These are phyloP conservation scores for Solanum rostratum DNA, from an alignment of 257 asterid genomes.

Conservation along the genomic window DNA sequence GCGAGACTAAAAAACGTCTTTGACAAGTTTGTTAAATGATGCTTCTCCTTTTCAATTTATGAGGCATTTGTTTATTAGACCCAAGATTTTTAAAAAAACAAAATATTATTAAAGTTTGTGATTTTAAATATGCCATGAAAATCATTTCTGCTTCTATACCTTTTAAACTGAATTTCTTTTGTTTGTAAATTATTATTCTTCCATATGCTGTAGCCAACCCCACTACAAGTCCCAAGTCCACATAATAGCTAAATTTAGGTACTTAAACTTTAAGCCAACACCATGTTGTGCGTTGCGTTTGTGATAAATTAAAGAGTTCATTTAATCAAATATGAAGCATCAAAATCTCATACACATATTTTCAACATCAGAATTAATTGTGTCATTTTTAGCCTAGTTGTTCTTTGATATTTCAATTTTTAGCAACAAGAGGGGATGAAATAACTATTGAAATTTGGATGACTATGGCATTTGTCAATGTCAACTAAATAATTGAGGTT, in stretches of 20 bases:
- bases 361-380: neutral
- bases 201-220: neutral
- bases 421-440: neutral
- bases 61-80: neutral
- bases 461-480: slow-evolving; percentile 2
- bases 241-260: neutral
- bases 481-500: slow-evolving; percentile 11
- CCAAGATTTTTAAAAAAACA: neutral
- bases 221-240: neutral
- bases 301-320: neutral
- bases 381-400: neutral
- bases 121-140: neutral
- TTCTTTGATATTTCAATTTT: neutral
- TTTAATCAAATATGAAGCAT: neutral
- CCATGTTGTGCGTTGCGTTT: neutral
- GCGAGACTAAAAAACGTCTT: neutral
- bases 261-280: neutral
- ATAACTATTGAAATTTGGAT: neutral
- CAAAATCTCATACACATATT: neutral
- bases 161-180: neutral
- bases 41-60: neutral
- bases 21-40: neutral
- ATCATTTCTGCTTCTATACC: neutral
- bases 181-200: neutral
- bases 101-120: neutral